Conservation (phyloP, 495 filamentous ascomycete genomes). For the Aspergillus mulundensis region DNA sequence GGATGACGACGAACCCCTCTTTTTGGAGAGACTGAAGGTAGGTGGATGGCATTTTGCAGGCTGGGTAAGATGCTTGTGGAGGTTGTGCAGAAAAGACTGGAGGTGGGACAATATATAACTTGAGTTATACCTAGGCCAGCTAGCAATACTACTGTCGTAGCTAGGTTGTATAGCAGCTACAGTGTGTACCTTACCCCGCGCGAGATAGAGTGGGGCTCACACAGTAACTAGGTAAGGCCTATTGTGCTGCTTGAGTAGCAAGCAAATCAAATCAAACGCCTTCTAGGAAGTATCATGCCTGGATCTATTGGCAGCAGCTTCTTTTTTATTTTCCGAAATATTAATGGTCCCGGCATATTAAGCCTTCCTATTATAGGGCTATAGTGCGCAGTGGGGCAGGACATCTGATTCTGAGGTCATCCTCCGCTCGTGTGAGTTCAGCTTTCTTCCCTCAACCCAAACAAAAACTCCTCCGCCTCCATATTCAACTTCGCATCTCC, state of each 20-base stretch:
- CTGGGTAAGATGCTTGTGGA: background rate
- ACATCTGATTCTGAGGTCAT: constrained; percentile 2
- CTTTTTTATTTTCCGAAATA: background rate
- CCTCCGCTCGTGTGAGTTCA: background rate
- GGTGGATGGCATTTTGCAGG: constrained; percentile 10
- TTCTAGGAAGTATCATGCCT: background rate
- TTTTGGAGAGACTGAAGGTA: constrained; percentile 42
- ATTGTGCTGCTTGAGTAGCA: background rate
- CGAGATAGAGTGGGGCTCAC: background rate
- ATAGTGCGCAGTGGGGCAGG: background rate
- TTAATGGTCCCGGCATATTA: background rate
- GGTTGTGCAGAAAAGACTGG: no score
- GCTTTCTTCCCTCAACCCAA: background rate
- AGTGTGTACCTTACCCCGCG: background rate
- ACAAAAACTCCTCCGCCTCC: background rate
- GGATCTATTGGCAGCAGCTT: background rate
- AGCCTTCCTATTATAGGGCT: background rate
- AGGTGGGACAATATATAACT: no score
- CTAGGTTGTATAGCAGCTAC: background rate
- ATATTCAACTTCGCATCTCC: background rate
- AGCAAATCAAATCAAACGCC: background rate
- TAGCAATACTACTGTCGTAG: background rate
- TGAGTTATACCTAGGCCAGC: background rate
- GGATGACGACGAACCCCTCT: constrained; percentile 47
- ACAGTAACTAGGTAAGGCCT: background rate